Conservation (phyloP, 306 rosid species). For the Glycine latifolia region DNA sequence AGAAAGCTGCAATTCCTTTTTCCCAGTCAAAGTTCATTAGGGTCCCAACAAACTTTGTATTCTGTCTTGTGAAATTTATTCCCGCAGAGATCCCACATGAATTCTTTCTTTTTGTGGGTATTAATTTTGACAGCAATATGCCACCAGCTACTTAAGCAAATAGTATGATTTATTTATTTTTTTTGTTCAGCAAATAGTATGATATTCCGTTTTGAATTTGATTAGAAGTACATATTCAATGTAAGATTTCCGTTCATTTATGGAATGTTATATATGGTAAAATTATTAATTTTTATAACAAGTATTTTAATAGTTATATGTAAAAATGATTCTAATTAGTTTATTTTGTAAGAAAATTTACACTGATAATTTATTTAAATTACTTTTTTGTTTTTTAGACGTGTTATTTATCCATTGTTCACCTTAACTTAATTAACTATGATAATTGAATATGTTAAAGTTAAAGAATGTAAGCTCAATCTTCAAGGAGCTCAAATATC, state of each 20-base stretch:
- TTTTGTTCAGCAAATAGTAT: no score
- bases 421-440: no score
- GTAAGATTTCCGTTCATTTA: no score
- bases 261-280: neutral
- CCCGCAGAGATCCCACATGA: constrained; percentile 37
- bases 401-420: neutral
- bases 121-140: constrained; percentile 1
- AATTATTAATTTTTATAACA: no score
- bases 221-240: neutral
- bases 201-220: no score
- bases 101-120: constrained; percentile 16
- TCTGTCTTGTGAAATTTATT: constrained; percentile 37
- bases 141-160: neutral
- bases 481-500: neutral
- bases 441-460: neutral
- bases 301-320: no score
- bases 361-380: no score
- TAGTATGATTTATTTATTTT: no score
- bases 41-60: constrained; percentile 41
- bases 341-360: no score
- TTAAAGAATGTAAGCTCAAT: neutral
- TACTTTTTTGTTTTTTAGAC: no score
- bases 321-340: no score
- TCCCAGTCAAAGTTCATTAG: constrained; percentile 39
- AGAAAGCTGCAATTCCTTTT: constrained; percentile 21